Conservation (phyloP, 75 land plant species). For the Cupressus sempervirens region DNA sequence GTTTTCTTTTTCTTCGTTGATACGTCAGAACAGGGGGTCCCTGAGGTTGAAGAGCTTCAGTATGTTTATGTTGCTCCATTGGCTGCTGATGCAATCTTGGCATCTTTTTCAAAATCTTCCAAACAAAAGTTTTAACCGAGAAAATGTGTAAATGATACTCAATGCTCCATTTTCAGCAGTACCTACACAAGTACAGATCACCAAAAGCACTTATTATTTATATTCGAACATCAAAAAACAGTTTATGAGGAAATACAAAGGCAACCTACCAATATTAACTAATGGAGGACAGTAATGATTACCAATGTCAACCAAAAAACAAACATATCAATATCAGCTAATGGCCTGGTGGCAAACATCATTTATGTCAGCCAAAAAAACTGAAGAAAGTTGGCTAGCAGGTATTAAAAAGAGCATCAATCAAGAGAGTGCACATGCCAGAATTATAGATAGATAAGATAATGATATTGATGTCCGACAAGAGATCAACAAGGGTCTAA, state of each 20-base stretch:
- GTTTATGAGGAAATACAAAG: not conserved
- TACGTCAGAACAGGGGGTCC: not conserved
- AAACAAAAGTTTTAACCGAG: not conserved
- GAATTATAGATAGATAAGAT: too few species aligned
- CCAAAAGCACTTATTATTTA: not conserved
- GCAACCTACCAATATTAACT: not conserved
- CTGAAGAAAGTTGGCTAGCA: not conserved
- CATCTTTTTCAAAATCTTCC: not conserved
- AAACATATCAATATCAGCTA: not conserved
- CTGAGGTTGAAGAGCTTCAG: not conserved
- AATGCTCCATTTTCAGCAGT: not conserved
- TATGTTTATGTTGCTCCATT: slow-evolving; percentile 1
- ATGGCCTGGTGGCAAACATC: not conserved
- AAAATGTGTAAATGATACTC: not conserved
- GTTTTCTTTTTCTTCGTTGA: not conserved
- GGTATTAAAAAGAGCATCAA: not conserved
- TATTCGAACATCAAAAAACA: not conserved
- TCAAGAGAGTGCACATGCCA: not conserved
- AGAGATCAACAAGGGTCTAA: too few species aligned
- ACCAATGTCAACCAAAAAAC: not conserved
- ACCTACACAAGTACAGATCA: not conserved
- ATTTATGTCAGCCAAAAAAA: not conserved
- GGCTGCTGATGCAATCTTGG: not conserved
- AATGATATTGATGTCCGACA: too few species aligned
- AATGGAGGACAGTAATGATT: not conserved